A percentile compares a stretch with the other conserved stretches of the same genome.
Evolutionary conservation across 257 asterid genomes (phyloP).

Genomic region (Misopates orontium): DNA sequence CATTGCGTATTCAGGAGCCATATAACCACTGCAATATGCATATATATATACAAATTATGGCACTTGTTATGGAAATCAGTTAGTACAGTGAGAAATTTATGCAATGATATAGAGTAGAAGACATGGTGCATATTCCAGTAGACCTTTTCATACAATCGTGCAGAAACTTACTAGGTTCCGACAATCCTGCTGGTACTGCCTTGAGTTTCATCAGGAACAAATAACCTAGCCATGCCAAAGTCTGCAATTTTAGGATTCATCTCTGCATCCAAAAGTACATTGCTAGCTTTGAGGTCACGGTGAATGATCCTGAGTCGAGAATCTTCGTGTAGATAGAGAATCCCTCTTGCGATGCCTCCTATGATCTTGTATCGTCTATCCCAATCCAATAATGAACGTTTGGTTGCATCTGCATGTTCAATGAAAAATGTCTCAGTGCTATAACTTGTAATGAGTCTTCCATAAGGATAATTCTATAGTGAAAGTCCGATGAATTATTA

Average conservation of each 20-base stretch:
- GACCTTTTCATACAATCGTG: too few species aligned
- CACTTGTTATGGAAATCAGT: too few species aligned
- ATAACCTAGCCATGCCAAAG: conserved; percentile 16
- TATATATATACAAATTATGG: neutral
- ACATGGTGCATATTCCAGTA: too few species aligned
- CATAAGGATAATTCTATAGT: neutral
- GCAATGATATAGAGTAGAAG: too few species aligned
- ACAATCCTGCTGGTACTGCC: conserved; percentile 14
- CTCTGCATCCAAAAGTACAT: conserved; percentile 3
- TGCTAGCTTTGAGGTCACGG: conserved; percentile 20
- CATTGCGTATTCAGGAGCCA: conserved; percentile 35
- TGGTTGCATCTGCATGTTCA: conserved; percentile 19
- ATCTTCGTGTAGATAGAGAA: conserved; percentile 19
- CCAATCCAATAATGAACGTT: conserved; percentile 24
- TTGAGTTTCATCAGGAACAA: conserved; percentile 1
- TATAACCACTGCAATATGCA: conserved; percentile 27
- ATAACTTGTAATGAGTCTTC: neutral
- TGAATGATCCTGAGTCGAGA: conserved; percentile 16
- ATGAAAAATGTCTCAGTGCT: neutral
- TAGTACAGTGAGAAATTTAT: too few species aligned
- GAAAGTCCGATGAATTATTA: neutral
- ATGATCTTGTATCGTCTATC: neutral
- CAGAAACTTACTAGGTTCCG: conserved; percentile 11
- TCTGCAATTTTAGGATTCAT: conserved; percentile 15
- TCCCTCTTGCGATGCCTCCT: conserved; percentile 8